A percentile compares a stretch with the other conserved stretches of the same genome.
These are phyloP conservation scores for Stachybotrys chartarum DNA, from an alignment of 2,329 filamentous ascomycete genomes.

Conservation along the genomic window DNA sequence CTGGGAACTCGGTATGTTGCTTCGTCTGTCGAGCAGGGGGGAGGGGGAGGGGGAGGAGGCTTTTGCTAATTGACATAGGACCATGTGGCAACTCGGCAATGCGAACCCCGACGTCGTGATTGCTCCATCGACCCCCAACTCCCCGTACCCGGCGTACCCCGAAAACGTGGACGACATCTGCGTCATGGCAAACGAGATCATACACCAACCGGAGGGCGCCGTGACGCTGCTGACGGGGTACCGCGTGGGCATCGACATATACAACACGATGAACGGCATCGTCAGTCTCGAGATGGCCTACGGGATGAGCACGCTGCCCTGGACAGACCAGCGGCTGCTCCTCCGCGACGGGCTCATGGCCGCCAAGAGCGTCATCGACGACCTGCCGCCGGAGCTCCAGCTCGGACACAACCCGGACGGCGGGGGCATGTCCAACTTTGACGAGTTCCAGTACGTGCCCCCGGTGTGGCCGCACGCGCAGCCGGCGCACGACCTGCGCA, in stretches of 20 bases:
- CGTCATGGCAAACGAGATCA: constrained; percentile 64
- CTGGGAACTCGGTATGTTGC: constrained; percentile 56
- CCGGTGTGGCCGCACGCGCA: constrained; percentile 39
- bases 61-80: constrained; percentile 35
- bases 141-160: constrained; percentile 73
- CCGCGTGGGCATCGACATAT: constrained; percentile 71
- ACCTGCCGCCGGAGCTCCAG: constrained; percentile 62
- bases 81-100: constrained; percentile 70
- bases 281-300: constrained; percentile 78
- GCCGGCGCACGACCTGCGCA: constrained; percentile 42
- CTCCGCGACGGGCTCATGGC: constrained; percentile 63
- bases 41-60: background rate
- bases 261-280: constrained; percentile 71
- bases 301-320: constrained; percentile 69
- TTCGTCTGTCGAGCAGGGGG: background rate
- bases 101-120: constrained; percentile 66
- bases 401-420: constrained; percentile 36
- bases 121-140: constrained; percentile 65
- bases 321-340: constrained; percentile 68
- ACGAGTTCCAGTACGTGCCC: constrained; percentile 45
- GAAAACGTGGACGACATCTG: constrained; percentile 79
- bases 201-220: constrained; percentile 59
- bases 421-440: constrained; percentile 29
- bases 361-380: constrained; percentile 61
- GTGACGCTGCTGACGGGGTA: constrained; percentile 73